A percentile compares a stretch with the other conserved stretches of the same genome.
Conservation (phyloP, 495 filamentous ascomycete genomes). For the Achaetomiella virescens region DNA sequence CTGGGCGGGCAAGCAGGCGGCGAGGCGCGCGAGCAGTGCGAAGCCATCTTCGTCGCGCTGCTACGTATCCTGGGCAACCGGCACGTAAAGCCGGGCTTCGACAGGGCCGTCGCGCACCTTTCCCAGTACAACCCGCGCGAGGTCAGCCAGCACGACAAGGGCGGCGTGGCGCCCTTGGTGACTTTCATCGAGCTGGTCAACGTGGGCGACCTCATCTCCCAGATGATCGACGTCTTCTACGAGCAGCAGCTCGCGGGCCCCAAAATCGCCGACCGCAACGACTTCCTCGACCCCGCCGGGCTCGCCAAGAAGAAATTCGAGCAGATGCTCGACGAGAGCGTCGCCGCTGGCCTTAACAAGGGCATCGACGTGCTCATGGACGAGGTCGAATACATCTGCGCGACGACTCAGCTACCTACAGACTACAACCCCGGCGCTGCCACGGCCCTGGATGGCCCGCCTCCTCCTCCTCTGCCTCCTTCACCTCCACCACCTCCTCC, state of each 20-base stretch:
- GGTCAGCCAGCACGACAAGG: conserved; percentile 61
- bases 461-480: conserved; percentile 10
- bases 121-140: conserved; percentile 87
- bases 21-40: conserved; percentile 85
- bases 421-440: conserved; percentile 73
- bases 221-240: conserved; percentile 99
- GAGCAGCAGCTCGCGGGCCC: conserved; percentile 82
- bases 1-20: conserved; percentile 72
- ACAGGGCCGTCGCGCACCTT: conserved; percentile 85
- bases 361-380: conserved; percentile 98
- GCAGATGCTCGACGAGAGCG: conserved; percentile 96
- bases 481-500: conserved; percentile 12
- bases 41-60: conserved; percentile 78
- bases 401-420: conserved; percentile 75
- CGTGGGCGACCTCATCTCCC: conserved; percentile 94
- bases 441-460: conserved; percentile 37
- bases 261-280: conserved; percentile 82
- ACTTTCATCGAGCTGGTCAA: conserved; percentile 98
- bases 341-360: conserved; percentile 92
- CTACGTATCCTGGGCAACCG: conserved; percentile 74
- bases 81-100: conserved; percentile 89
- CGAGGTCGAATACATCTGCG: conserved; percentile 92
- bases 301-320: conserved; percentile 98
- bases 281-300: conserved; percentile 85
- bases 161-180: conserved; percentile 81